A percentile compares a stretch with the other conserved stretches of the same genome.
phyloP scores from a whole-genome alignment of 73 alveolate species.

The Urostyla sp. region DNA sequence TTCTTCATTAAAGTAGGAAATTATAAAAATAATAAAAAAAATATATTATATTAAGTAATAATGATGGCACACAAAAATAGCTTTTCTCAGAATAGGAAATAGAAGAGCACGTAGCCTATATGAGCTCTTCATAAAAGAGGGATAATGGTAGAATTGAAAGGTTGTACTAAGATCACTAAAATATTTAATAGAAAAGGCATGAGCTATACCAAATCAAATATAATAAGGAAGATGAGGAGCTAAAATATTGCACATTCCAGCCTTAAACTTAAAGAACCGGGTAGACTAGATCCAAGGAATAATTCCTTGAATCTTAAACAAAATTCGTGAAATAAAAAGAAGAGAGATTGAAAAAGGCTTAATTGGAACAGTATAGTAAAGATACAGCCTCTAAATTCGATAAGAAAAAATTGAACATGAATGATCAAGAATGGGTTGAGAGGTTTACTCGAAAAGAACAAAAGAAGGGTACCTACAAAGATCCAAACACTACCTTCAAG shows the following conservation, averaged over 20 bases:
- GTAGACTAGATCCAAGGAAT: conserved; percentile 7
- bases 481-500: conserved; percentile 36
- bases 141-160: neutral
- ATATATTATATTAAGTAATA: too few relatives aligned
- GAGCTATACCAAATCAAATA: conserved; percentile 7
- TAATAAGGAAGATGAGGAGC: conserved; percentile 14
- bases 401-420: neutral
- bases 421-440: conserved; percentile 45
- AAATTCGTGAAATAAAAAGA: conserved; percentile 24
- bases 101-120: conserved; percentile 19
- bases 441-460: conserved; percentile 36
- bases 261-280: conserved; percentile 1
- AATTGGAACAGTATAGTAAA: neutral
- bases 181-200: neutral
- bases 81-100: neutral
- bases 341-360: conserved; percentile 33
- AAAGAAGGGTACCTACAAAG: conserved; percentile 23
- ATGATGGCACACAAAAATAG: too few relatives aligned
- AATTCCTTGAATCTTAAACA: conserved; percentile 18
- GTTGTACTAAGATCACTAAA: neutral
- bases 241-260: conserved; percentile 39
- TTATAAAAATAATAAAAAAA: too few relatives aligned
- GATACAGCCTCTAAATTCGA: neutral
- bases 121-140: conserved; percentile 28
- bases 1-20: too few relatives aligned